These are phyloP conservation scores for Voacanga thouarsii DNA, from an alignment of 257 asterid species.

Conservation along the genomic window DNA sequence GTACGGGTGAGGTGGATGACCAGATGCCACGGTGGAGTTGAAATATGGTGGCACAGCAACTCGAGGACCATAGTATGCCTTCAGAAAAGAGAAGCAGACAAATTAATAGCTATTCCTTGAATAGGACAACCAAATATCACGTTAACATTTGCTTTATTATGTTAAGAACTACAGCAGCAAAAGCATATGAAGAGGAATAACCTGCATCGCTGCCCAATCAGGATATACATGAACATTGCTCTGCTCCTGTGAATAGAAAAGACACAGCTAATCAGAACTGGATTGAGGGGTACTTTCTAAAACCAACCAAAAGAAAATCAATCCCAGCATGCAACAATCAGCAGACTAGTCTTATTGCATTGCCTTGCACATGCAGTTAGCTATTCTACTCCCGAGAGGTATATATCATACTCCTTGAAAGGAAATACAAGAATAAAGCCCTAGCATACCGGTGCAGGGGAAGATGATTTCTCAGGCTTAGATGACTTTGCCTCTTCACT, in stretches of 20 bases:
- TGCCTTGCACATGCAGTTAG: not conserved
- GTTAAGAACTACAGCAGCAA: not conserved
- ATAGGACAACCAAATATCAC: not conserved
- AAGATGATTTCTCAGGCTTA: constrained; percentile 59
- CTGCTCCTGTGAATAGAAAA: constrained; percentile 68
- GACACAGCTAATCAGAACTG: constrained; percentile 1
- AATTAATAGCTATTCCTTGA: constrained; percentile 3
- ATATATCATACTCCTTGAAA: not conserved
- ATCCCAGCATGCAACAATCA: not conserved
- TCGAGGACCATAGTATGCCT: constrained; percentile 95
- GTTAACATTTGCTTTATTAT: not conserved
- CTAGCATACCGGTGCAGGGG: constrained; percentile 52
- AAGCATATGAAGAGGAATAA: constrained; percentile 15
- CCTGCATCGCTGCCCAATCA: constrained; percentile 99
- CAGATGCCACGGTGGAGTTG: constrained; percentile 76
- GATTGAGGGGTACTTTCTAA: not conserved
- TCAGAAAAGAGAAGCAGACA: constrained; percentile 22
- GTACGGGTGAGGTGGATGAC: constrained; percentile 76
- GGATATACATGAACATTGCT: constrained; percentile 66
- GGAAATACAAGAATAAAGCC: not conserved
- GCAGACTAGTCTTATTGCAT: not conserved
- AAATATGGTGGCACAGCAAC: constrained; percentile 86
- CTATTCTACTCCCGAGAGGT: not conserved
- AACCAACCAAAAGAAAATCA: constrained; percentile 3
- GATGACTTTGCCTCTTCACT: constrained; percentile 63